A percentile compares a stretch with the other conserved stretches of the same genome.
Evolutionary conservation across 2,329 filamentous ascomycete genomes (phyloP).

Genomic region (Pseudogymnoascus sp.): DNA sequence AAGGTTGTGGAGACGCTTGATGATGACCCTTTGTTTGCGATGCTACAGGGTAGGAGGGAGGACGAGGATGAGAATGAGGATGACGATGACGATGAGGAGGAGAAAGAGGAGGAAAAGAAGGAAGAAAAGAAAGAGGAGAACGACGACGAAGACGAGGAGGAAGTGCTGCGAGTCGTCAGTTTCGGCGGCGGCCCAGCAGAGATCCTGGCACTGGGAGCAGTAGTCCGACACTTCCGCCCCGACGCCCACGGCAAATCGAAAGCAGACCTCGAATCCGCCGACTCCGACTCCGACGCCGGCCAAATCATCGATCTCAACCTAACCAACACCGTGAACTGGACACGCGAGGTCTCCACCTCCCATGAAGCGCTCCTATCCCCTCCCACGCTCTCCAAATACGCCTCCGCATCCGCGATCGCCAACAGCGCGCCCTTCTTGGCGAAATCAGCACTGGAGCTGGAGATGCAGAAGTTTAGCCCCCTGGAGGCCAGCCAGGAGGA

Average conservation of each 20-base stretch:
- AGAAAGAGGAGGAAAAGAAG: neutral
- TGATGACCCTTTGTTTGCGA: neutral
- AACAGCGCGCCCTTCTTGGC: slow-evolving; percentile 40
- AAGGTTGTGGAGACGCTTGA: slow-evolving; percentile 19
- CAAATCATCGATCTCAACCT: slow-evolving; percentile 47
- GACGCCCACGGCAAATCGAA: neutral
- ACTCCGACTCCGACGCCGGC: neutral
- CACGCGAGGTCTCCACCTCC: slow-evolving; percentile 51
- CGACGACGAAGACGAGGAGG: slow-evolving; percentile 7
- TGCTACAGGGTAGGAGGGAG: neutral
- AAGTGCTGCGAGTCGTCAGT: slow-evolving; percentile 15
- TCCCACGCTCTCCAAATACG: slow-evolving; percentile 45
- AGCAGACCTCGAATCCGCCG: neutral
- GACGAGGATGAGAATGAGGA: slow-evolving; percentile 8
- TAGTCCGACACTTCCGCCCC: slow-evolving; percentile 35
- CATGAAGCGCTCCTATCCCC: slow-evolving; percentile 47
- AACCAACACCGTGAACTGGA: slow-evolving; percentile 79
- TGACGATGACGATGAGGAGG: neutral
- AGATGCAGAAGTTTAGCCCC: slow-evolving; percentile 43
- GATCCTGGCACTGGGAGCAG: slow-evolving; percentile 53
- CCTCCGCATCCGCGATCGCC: slow-evolving; percentile 40
- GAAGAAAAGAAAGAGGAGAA: neutral
- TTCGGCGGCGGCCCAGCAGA: slow-evolving; percentile 49
- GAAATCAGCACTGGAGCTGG: slow-evolving; percentile 32
- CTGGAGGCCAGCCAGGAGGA: slow-evolving; percentile 34